Conservation (phyloP, 2,329 filamentous ascomycete genomes). For the Aquanectria penicillioides region DNA sequence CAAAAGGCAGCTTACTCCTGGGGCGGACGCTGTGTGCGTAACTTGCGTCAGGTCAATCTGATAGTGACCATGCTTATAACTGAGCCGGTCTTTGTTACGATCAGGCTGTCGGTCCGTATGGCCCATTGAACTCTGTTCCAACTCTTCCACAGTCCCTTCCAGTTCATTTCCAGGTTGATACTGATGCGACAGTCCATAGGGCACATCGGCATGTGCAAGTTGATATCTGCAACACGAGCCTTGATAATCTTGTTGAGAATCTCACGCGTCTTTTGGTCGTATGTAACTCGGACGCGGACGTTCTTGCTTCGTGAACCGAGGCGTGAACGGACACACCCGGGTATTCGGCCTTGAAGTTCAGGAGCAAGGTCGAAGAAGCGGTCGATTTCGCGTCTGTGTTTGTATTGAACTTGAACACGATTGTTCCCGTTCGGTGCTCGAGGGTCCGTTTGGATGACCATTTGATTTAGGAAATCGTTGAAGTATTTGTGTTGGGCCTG, state of each 20-base stretch:
- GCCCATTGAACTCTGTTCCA: slow-evolving; percentile 53
- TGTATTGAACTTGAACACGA: slow-evolving; percentile 77
- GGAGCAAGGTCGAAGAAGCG: slow-evolving; percentile 81
- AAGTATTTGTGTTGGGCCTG: slow-evolving; percentile 82
- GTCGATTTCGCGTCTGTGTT: slow-evolving; percentile 85
- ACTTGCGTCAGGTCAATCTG: slow-evolving; percentile 96
- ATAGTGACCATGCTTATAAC: slow-evolving; percentile 88
- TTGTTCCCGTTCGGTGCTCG: slow-evolving; percentile 57
- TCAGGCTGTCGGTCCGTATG: slow-evolving; percentile 60
- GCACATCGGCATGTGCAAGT: slow-evolving; percentile 80
- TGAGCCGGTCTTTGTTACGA: slow-evolving; percentile 88
- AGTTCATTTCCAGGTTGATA: slow-evolving; percentile 93
- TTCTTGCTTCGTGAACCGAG: slow-evolving; percentile 60
- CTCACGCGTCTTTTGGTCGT: slow-evolving; percentile 76
- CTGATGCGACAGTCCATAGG: slow-evolving; percentile 93
- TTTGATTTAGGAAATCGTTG: slow-evolving; percentile 85
- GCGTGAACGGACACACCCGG: slow-evolving; percentile 70
- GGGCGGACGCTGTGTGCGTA: slow-evolving; percentile 56
- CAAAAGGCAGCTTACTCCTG: slow-evolving; percentile 48
- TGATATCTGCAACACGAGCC: slow-evolving; percentile 85
- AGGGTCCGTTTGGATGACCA: slow-evolving; percentile 68
- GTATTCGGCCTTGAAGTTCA: slow-evolving; percentile 67
- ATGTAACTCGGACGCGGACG: slow-evolving; percentile 70
- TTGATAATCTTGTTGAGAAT: slow-evolving; percentile 90
- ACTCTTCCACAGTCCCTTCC: slow-evolving; percentile 73